These are phyloP conservation scores for Hypoxylon fuscum DNA, from an alignment of 495 filamentous ascomycete species.

Conservation along the genomic window DNA sequence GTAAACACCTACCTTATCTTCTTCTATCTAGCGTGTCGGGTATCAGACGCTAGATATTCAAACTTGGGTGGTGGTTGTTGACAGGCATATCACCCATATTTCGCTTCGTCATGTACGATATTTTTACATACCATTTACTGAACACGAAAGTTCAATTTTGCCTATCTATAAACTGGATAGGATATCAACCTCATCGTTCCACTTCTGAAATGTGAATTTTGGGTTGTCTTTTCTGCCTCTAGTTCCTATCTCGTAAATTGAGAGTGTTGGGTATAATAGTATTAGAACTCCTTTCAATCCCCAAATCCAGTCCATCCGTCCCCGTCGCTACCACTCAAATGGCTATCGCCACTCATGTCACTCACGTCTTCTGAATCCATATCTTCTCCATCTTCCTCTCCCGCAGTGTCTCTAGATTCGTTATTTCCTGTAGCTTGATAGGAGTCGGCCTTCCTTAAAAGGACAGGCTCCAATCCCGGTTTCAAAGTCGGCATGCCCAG, in stretches of 20 bases:
- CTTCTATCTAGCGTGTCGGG: not conserved
- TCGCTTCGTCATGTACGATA: conserved; percentile 36
- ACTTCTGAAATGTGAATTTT: not conserved
- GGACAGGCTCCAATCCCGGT: conserved; percentile 31
- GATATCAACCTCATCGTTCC: not conserved
- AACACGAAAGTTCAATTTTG: conserved; percentile 26
- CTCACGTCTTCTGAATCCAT: conserved; percentile 30
- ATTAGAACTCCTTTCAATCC: conserved; percentile 43
- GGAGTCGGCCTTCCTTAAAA: conserved; percentile 1
- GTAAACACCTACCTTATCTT: too few relatives aligned
- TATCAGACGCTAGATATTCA: not conserved
- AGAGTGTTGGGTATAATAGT: not conserved
- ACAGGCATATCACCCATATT: conserved; percentile 5
- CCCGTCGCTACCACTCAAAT: conserved; percentile 23
- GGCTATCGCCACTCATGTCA: conserved; percentile 9
- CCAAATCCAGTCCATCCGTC: conserved; percentile 61
- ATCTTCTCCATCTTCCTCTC: conserved; percentile 40
- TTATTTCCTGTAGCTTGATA: not conserved
- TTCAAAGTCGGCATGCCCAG: conserved; percentile 53
- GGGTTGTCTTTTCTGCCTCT: not conserved
- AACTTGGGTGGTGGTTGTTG: not conserved
- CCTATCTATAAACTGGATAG: not conserved
- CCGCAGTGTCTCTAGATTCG: conserved; percentile 28
- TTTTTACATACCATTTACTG: conserved; percentile 27
- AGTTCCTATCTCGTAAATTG: too few relatives aligned